A percentile compares a stretch with the other conserved stretches of the same genome.
phyloP scores from a whole-genome alignment of 2,329 filamentous ascomycete species.

The Aureobasidium sp. region DNA sequence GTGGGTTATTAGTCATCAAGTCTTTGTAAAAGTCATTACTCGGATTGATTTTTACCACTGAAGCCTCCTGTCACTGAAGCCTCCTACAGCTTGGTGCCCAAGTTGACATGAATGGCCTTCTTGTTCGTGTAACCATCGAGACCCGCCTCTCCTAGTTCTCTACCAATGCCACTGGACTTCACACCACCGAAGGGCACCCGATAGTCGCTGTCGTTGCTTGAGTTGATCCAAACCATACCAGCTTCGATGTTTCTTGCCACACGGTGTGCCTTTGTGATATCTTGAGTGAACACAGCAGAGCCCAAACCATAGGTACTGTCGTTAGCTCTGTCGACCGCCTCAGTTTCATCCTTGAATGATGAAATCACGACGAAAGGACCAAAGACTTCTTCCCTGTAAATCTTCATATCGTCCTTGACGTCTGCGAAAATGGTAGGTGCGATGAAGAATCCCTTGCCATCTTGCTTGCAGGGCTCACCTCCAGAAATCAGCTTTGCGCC shows the following conservation, averaged over 20 bases:
- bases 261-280: constrained; percentile 51
- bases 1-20: too few relatives aligned
- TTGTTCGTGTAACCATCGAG: constrained; percentile 37
- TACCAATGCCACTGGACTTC: constrained; percentile 37
- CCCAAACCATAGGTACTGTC: constrained; percentile 54
- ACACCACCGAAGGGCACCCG: constrained; percentile 52
- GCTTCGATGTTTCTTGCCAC: constrained; percentile 48
- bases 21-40: too few relatives aligned
- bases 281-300: constrained; percentile 52
- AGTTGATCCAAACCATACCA: constrained; percentile 65
- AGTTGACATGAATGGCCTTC: constrained; percentile 22
- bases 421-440: constrained; percentile 50
- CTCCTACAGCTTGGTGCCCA: constrained; percentile 28
- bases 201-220: constrained; percentile 40
- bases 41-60: background rate
- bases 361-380: constrained; percentile 54
- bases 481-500: constrained; percentile 60
- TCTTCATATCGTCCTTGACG: constrained; percentile 47
- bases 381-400: constrained; percentile 55
- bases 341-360: constrained; percentile 48
- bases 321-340: constrained; percentile 46
- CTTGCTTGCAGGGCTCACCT: constrained; percentile 48
- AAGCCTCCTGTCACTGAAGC: background rate
- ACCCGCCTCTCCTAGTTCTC: constrained; percentile 42
- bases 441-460: constrained; percentile 58